A percentile compares a stretch with the other conserved stretches of the same genome.
These are phyloP conservation scores for Boletus subcaerulescens DNA, from an alignment of 768 basidiomycete species.

Conservation along the genomic window DNA sequence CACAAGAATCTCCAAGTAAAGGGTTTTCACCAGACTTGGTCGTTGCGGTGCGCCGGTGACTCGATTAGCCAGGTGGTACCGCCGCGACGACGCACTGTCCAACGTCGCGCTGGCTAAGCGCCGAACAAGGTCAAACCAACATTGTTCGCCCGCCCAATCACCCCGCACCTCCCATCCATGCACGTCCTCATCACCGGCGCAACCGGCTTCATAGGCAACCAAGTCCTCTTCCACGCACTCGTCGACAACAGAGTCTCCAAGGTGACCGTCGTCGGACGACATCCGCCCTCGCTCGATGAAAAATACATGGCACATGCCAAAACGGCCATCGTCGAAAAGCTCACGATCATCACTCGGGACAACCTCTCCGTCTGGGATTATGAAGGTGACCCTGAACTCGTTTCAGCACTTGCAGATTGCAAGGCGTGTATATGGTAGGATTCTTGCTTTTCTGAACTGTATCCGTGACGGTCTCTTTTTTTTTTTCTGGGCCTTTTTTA, in stretches of 20 bases:
- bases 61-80: no score
- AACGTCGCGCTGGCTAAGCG: no score
- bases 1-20: no score
- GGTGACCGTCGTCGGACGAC: constrained; percentile 24
- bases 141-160: no score
- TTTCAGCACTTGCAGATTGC: constrained; percentile 22
- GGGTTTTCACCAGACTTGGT: no score
- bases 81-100: no score
- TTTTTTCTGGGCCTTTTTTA: no score
- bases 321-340: constrained; percentile 17
- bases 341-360: constrained; percentile 21
- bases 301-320: constrained; percentile 12
- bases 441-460: background rate
- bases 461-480: no score
- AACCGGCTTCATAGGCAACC: constrained; percentile 26
- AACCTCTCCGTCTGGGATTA: constrained; percentile 28
- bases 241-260: constrained; percentile 23
- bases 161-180: constrained; percentile 3
- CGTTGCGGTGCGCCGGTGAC: no score
- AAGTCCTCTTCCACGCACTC: constrained; percentile 16
- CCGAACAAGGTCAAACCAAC: no score
- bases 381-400: constrained; percentile 21
- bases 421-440: constrained; percentile 26
- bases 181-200: constrained; percentile 28
- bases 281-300: constrained; percentile 21